Conservation (phyloP, 2,329 filamentous ascomycete genomes). For the Alternaria alternata region DNA sequence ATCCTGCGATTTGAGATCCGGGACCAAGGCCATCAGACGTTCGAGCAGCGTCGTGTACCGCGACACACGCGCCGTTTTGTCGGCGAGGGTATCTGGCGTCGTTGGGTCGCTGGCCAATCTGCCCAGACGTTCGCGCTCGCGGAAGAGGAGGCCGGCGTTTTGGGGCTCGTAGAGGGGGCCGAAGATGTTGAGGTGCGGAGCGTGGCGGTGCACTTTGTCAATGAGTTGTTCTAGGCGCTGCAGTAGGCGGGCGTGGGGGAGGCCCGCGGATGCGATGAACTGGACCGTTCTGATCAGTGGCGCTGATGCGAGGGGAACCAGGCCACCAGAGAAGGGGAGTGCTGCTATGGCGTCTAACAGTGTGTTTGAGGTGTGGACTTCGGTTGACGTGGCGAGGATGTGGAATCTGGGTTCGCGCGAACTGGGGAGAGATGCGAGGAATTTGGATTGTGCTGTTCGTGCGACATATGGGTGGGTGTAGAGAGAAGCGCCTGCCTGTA, state of each 20-base stretch:
- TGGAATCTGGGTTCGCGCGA: slow-evolving; percentile 30
- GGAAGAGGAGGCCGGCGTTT: slow-evolving; percentile 36
- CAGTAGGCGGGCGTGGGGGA: slow-evolving; percentile 40
- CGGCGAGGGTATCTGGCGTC: slow-evolving; percentile 27
- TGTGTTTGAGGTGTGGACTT: slow-evolving; percentile 21
- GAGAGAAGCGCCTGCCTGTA: slow-evolving; percentile 30
- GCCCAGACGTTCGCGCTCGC: slow-evolving; percentile 39
- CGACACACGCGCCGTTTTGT: slow-evolving; percentile 40
- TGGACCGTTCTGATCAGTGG: slow-evolving; percentile 34
- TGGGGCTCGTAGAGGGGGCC: slow-evolving; percentile 37
- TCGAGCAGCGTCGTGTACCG: slow-evolving; percentile 41
- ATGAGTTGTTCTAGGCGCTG: slow-evolving; percentile 46
- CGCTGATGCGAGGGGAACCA: slow-evolving; percentile 33
- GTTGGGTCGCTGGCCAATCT: slow-evolving; percentile 27
- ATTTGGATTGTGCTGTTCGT: slow-evolving; percentile 21
- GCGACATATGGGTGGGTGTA: slow-evolving; percentile 17
- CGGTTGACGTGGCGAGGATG: slow-evolving; percentile 24
- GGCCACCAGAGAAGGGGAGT: slow-evolving; percentile 40
- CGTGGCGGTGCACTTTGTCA: slow-evolving; percentile 43
- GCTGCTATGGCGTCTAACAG: slow-evolving; percentile 39
- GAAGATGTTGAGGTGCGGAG: slow-evolving; percentile 37
- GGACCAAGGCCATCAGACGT: slow-evolving; percentile 39
- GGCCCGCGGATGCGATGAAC: slow-evolving; percentile 40
- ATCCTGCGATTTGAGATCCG: slow-evolving; percentile 30
- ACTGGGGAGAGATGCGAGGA: slow-evolving; percentile 35